Base-by-base conservation (phyloP, 2,329 filamentous ascomycete species). In the Aplosporella prunicola region DNA sequence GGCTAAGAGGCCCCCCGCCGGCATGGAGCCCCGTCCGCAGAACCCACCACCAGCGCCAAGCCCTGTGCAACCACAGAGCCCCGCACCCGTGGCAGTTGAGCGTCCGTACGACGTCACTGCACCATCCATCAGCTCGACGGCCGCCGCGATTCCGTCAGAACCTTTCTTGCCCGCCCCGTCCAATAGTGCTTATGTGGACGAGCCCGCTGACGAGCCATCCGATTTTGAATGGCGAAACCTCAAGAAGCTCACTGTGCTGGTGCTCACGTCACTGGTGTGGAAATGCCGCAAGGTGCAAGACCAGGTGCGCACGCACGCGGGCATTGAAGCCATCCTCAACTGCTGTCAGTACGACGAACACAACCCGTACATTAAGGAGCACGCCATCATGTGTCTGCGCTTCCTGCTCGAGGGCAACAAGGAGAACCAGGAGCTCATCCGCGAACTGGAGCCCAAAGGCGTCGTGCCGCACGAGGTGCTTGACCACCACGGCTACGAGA, bases 321-420 rank as follows among this genome's bases (percentile, higher is more conserved):
- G 89, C 27, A 82, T 96, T 28, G 83, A 93, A 47, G 80, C 84
- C 0, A 72, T 96, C 14, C 73, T 95, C 11, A 87, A 87, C 52
- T 94, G 87, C 60, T 95, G 87, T 50, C 75, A 79, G 20, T 91
- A 91, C 55, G 89, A 96, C 54, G 86, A 89, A 48, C 78, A 93
- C 61, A 95, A 95, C 53, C 86, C 87, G 0, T 95, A 89, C 55
- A 88, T 93, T 45, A 85, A 89, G 51, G 89, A 96, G 58, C 83
- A 76, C 45, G 71, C 74, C 44, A 68, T 67, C 41, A 64, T 76
- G 47, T 78, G 72, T 31, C 48, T 63, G 3, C 50, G 60, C 2
- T 63, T 63, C 37, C 67, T 83, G 5, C 74, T 84, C 62, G 80
- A 84, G 48, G 81, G 80, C 9, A 85, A 79, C 43, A 73, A 79